These are phyloP conservation scores for Phytophthora nicotianae DNA, from an alignment of 352 stramenopile species.

Conservation along the genomic window DNA sequence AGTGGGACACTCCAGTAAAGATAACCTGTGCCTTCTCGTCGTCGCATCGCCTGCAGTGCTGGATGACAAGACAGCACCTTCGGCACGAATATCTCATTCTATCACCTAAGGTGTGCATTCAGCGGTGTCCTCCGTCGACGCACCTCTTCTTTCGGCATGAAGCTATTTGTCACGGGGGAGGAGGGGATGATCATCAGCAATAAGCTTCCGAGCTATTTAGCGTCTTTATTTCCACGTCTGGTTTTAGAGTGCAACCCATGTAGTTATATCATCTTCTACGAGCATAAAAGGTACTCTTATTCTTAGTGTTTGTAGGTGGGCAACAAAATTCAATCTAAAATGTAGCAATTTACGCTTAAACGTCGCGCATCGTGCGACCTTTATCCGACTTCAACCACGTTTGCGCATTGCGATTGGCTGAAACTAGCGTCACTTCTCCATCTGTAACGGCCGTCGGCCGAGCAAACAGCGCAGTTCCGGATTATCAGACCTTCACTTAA, in stretches of 20 bases:
- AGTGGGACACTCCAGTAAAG: too few relatives aligned
- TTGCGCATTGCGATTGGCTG: constrained; percentile 5
- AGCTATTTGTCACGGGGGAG: too few relatives aligned
- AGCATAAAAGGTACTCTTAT: neutral
- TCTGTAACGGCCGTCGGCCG: constrained; percentile 5
- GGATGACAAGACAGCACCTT: too few relatives aligned
- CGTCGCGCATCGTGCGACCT: neutral
- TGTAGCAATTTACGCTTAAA: neutral
- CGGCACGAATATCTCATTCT: too few relatives aligned
- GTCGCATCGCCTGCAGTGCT: too few relatives aligned
- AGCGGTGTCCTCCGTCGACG: too few relatives aligned
- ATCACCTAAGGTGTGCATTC: too few relatives aligned
- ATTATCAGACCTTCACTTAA: constrained; percentile 29
- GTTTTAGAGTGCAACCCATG: neutral
- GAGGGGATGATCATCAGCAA: too few relatives aligned
- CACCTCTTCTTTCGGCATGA: too few relatives aligned
- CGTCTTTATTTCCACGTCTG: too few relatives aligned
- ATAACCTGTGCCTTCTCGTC: too few relatives aligned
- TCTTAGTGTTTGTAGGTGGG: neutral
- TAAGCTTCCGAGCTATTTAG: too few relatives aligned
- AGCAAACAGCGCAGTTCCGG: constrained; percentile 10
- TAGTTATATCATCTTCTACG: neutral
- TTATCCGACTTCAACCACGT: constrained; percentile 15
- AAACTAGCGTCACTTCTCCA: constrained; percentile 1
- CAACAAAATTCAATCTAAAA: neutral